Conservation (phyloP, 805 yeast species). For the Brettanomyces sp. region DNA sequence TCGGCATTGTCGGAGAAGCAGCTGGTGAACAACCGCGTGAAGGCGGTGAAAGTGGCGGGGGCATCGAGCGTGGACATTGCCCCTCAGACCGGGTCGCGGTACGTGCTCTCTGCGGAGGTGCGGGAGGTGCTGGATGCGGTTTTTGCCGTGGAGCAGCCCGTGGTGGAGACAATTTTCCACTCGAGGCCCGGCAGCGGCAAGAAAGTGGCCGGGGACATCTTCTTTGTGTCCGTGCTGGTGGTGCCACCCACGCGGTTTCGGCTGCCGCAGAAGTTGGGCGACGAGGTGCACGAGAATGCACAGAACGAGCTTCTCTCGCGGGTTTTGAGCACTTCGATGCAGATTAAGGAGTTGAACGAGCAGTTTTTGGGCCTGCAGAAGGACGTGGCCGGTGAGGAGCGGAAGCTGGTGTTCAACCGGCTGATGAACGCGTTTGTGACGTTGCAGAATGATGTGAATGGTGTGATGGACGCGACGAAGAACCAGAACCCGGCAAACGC, state of each 20-base stretch:
- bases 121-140: constrained; percentile 68
- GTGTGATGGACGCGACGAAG: constrained; percentile 85
- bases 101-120: constrained; percentile 80
- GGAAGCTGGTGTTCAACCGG: constrained; percentile 63
- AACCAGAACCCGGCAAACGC: constrained; percentile 65
- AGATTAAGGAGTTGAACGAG: constrained; percentile 84
- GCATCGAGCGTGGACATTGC: constrained; percentile 30
- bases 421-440: constrained; percentile 95
- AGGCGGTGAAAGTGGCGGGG: constrained; percentile 58
- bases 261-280: constrained; percentile 94
- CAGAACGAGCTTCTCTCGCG: constrained; percentile 83
- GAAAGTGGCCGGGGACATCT: constrained; percentile 62
- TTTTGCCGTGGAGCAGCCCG: constrained; percentile 61
- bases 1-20: constrained; percentile 78
- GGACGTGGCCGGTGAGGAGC: constrained; percentile 58
- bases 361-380: constrained; percentile 61
- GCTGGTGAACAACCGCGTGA: constrained; percentile 67
- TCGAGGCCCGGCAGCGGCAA: constrained; percentile 54
- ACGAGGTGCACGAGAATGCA: constrained; percentile 88
- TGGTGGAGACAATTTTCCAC: constrained; percentile 70
- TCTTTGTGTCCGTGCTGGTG: constrained; percentile 78
- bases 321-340: constrained; percentile 67
- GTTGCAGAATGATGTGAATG: constrained; percentile 89
- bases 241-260: constrained; percentile 98
- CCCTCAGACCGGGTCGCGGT: constrained; percentile 68